Evolutionary conservation across 306 rosid species (phyloP).

Genomic region (Vicia faba): DNA sequence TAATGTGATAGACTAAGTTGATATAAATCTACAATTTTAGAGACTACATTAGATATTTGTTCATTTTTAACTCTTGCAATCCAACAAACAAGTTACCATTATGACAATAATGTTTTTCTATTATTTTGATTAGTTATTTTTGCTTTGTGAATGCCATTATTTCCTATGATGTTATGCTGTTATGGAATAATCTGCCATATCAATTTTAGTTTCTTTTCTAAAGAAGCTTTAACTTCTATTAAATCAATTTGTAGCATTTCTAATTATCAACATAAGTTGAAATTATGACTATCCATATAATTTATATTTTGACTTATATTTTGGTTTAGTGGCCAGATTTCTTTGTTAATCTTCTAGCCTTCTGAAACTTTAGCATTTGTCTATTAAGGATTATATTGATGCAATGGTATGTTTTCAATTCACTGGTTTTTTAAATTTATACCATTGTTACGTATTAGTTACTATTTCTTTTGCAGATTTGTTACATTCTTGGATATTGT

Average conservation of each 20-base stretch:
- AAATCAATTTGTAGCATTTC: slow-evolving; percentile 5
- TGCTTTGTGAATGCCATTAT: too few relatives aligned
- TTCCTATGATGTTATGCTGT: too few relatives aligned
- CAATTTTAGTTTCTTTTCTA: neutral
- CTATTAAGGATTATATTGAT: too few relatives aligned
- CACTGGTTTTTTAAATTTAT: slow-evolving; percentile 13
- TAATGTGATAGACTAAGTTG: neutral
- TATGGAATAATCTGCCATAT: neutral
- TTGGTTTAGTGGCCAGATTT: neutral
- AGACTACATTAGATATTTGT: neutral
- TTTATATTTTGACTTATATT: slow-evolving; percentile 29
- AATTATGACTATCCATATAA: slow-evolving; percentile 26
- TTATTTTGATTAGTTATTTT: too few relatives aligned
- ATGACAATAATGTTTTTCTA: too few relatives aligned
- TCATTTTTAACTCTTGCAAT: neutral
- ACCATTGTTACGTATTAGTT: slow-evolving; percentile 13
- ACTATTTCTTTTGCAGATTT: neutral
- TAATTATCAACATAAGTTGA: slow-evolving; percentile 21
- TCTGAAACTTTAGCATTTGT: too few relatives aligned
- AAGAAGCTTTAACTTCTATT: slow-evolving; percentile 16
- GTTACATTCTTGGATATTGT: neutral
- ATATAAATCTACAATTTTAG: neutral
- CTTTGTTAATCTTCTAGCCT: too few relatives aligned
- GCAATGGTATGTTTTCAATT: slow-evolving; percentile 37
- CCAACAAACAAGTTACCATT: too few relatives aligned